Evolutionary conservation across 805 yeast species (phyloP), one percentile per base, ranked within the genome.

Genomic region (Yamadazyma tumulicola): DNA sequence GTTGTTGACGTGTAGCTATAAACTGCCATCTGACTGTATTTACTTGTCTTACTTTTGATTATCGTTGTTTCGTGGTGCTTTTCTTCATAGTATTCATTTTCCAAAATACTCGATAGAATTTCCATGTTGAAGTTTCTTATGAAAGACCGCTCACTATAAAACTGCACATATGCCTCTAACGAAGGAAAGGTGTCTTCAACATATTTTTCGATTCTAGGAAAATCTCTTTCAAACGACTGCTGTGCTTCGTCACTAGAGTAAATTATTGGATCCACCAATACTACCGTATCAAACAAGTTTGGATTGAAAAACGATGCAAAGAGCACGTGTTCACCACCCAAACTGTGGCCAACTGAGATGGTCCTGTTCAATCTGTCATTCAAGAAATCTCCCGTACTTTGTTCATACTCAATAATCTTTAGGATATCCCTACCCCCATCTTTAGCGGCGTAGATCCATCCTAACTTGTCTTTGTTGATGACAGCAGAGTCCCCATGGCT

Each of bases 401-500:
- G 69, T 51, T 75, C 81, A 22, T 55, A 46, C 31, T 55, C 50
- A 16, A 74, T 59, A 6, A 79, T 61, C 31, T 52, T 46, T 32
- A 70, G 57, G 18, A 73, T 57, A 51, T 85, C 93, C 39, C 74
- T 72, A 1, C 77, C 75, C 11, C 81, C 79, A 48, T 85, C 94
- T 18, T 65, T 59, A 93, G 94, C 85, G 21, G 67, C 64, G 37
- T 53, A 59, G 14, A 60, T 61, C 52, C 69, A 64, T 0, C 89
- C 86, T 14, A 83, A 50, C 34, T 72, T 72, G 10, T 62, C 73
- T 25, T 55, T 52, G 48, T 85, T 85, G 28, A 72, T 52, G 4
- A 72, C 42, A 1, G 75, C 79, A 2, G 88, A 79, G 45, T 84
- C 93, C 2, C 89, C 88, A 49, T 81, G 89, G 26, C 68, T 67